Base-by-base conservation (phyloP, 1,284 basidiomycete genomes). In the Puccinia triticina region DNA sequence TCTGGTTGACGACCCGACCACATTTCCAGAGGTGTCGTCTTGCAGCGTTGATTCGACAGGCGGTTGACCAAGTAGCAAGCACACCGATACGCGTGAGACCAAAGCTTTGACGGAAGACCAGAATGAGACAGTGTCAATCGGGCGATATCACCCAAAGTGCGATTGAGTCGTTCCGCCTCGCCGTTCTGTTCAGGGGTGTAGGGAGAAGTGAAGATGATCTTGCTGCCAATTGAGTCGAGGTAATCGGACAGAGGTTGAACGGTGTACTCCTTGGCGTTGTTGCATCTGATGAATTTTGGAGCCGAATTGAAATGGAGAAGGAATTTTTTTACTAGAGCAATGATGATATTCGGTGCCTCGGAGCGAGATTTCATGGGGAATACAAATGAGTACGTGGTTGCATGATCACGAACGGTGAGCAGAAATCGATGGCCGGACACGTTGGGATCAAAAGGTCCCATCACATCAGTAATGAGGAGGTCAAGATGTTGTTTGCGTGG, bases 111-210 rank as follows among this genome's bases (percentile, higher is more conserved):
- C 1, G 43, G 53, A 0, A 69, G 46, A 10, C 29, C 8, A 21
- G 61, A 50, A 18, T 40, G 26, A 23, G 0, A 11, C 34, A 78
- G 32, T 5, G 43, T 78, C 0, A 64, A 53, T 18, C 43, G 8
- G 1, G 61, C 77, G 10, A 69, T 69, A 34, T 69, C 46, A 26
- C 61, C 77, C 1, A 78, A 21, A 10, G 66, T 69, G 1, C 77
- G 8, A 18, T 78, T 78, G 1, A 78, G 48, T 34, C 64, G 21
- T 37, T 78, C 43, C 14, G 59, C 77, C 21, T 57, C 26, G 1
- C 77, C 77, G 34, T 78, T 69, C 32, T 78, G 77, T 32, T 77
- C 40, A 0, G 53, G 74, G 0, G 53, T 59, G n/a, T 77, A 77
- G 0, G 57, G 74, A 23, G 72, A 74, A n/a, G 72, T 53, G 16